Base-by-base conservation (phyloP, 306 rosid genomes). In the Quercus bicolor region DNA sequence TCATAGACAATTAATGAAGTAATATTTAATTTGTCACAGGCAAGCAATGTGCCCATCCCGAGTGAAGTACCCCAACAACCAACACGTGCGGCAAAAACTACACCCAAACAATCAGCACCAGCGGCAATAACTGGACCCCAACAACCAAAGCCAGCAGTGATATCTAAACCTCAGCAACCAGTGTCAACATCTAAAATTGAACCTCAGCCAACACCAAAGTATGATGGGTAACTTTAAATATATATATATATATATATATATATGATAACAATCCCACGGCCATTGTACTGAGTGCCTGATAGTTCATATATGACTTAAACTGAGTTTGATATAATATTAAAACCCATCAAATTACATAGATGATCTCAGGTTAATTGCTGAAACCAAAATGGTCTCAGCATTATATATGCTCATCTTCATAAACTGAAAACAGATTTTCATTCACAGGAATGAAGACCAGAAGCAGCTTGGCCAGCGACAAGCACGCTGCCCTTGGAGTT, bases 1-100 rank as follows among this genome's bases (percentile, higher is more conserved):
- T 53, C 19, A 48, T 19, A 43, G 31, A 76, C 29, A 70, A 13
- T 29, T 53, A 6, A 33, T 65, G 33, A 57, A 45, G 5, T n/a
- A 33, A 55, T 56, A 18, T 73, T n/a, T 48, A 56, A 81, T 82
- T 56, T 70, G 5, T 77, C 75, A 62, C 82, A 94, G 98, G 97
- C 86, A 84, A 88, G 79, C 81, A 86, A 78, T 56, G 69, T 92
- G 15, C 84, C 86, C 18, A 79, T 90, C 72, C 98, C 93, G 31
- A 31, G 26, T 56, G 97, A 86, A 81, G 85, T 80, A 75, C 55
- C 84, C 19, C 79, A 43, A 10, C 87, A 68, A 61, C 5, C 23
- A 48, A 43, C 59, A 59, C 14, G 76, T 34, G 68, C 19, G 68
- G 66, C 78, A 70, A 64, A 18, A 72, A 37, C 56, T 66, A 20